Base-by-base conservation (phyloP, 495 filamentous ascomycete species). In the Chaetomium fimeti region DNA sequence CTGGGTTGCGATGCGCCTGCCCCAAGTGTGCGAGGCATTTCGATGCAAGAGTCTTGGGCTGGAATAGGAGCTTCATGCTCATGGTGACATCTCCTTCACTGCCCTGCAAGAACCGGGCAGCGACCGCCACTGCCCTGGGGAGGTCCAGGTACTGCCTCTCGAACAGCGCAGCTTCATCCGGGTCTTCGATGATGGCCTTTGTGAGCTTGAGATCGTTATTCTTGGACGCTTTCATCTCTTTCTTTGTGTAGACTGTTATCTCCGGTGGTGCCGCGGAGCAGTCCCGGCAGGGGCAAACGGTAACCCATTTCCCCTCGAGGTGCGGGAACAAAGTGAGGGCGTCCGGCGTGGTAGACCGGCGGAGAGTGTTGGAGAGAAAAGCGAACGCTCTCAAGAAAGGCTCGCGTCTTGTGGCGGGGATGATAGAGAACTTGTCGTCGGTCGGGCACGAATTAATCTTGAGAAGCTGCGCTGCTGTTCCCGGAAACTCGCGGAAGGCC, bases 351-450 rank as follows among this genome's bases (percentile, higher is more conserved):
- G 16, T 47, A 5, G 24, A 8, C 8, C 1, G 7, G 15, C 67
- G 36, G 18, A 71, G 12, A 16, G 22, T 57, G 45, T 7, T 40
- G 11, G 60, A 51, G 27, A 60, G 32, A 16, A 62, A 66, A 13
- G 66, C 57, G 38, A 68, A 60, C 28, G 27, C 40, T 42, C 40
- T 58, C 38, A 71, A 54, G 48, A 71, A 68, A 0, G 57, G 60
- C 18, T 71, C 63, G 5, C 49, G 28, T 25, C 51, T 11, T 13
- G 51, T 62, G 8, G 57, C 18, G 2, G 69, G 69, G 20, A 71
- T 28, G n/a, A 55, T 28, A 25, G 27, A 29, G 32, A 61, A 63
- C 2, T 22, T 5, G 8, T 40, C 11, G 9, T 32, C 15, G 25
- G 45, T 38, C 27, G 7, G 43, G 6, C 9, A 13, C 11, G 54